These are phyloP conservation scores for Haematococcus sp. DNA, from an alignment of 139 green algal genomes.

Conservation along the genomic window DNA sequence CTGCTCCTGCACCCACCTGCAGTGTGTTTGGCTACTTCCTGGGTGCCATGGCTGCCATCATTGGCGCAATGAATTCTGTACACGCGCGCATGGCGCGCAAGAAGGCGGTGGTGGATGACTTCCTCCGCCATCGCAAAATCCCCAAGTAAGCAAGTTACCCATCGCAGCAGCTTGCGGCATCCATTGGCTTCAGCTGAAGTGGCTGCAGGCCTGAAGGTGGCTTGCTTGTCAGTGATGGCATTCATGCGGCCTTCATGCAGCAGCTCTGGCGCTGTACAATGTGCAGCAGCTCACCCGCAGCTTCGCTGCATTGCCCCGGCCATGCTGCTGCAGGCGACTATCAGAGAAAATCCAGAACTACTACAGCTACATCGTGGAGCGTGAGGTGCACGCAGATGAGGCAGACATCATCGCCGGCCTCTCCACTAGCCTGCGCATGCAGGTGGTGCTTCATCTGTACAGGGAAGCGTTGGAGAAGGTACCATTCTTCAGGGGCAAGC, in stretches of 20 bases:
- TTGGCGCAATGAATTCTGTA: not conserved
- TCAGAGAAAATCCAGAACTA: constrained; percentile 13
- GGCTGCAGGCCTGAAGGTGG: not conserved
- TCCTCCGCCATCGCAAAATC: constrained; percentile 19
- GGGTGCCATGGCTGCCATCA: constrained; percentile 28
- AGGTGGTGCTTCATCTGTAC: constrained; percentile 34
- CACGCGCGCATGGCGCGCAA: constrained; percentile 1
- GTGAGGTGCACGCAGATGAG: constrained; percentile 40
- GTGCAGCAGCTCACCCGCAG: no score
- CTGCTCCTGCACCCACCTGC: not conserved
- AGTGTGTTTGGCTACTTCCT: constrained; percentile 46
- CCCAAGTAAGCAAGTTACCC: not conserved
- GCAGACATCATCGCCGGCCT: constrained; percentile 36
- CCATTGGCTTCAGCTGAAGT: not conserved
- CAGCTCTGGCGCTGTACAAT: no score
- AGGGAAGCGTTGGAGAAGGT: constrained; percentile 27
- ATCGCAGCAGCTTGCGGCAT: not conserved
- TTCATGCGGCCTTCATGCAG: no score
- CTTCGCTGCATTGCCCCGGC: not conserved
- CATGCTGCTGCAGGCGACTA: not conserved
- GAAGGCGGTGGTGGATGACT: constrained; percentile 12
- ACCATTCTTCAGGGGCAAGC: constrained; percentile 42
- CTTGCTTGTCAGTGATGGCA: not conserved
- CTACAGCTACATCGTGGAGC: constrained; percentile 32
- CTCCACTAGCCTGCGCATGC: constrained; percentile 25